Base-by-base conservation (phyloP, 2,329 filamentous ascomycete genomes). In the Cephalotrichum gorgonifer region DNA sequence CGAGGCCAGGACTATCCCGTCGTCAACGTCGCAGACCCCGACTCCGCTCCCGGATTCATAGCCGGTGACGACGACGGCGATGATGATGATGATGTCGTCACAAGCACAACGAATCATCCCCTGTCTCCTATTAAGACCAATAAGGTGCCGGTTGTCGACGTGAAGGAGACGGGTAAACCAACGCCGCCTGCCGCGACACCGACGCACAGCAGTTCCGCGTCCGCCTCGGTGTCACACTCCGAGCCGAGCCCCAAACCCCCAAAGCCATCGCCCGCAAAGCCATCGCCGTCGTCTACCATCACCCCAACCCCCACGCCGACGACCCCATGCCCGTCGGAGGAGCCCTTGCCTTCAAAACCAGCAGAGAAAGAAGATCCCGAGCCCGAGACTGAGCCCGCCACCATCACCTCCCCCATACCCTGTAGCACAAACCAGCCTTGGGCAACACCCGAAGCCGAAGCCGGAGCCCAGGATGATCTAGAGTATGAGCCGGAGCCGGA, bases 1-100 rank as follows among this genome's bases (percentile, higher is more conserved):
- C n/a, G n/a, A n/a, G n/a, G n/a, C n/a, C n/a, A n/a, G 31, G 7
- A 53, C 43, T 47, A 52, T 28, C 15, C 33, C 35, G 42, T 52
- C 41, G 38, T 48, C 51, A 22, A 49, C 39, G 26, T 51, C 50
- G 48, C 44, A 28, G 47, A 47, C 25, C 26, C 47, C 2, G 47
- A 43, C 39, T 33, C 20, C 17, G 39, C 25, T 33, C 39, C 41
- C 3, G 35, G 38, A n/a, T 26, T 20, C 22, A 20, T 28, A 22
- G 11, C 14, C 8, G 47, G 30, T 17, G 22, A 27, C 22, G 35
- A 23, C 17, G 47, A 43, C 14, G 38, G 33, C 20, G 25, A 33
- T n/a, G 15, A 30, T 14, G 26, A 20, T n/a, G 43, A 44, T 7
- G 43, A 44, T 17, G n/a, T 17, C 45, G 23, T 20, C 17, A 39